Conservation (phyloP, 164 flowering plant genomes). For the Vitis cinerea region DNA sequence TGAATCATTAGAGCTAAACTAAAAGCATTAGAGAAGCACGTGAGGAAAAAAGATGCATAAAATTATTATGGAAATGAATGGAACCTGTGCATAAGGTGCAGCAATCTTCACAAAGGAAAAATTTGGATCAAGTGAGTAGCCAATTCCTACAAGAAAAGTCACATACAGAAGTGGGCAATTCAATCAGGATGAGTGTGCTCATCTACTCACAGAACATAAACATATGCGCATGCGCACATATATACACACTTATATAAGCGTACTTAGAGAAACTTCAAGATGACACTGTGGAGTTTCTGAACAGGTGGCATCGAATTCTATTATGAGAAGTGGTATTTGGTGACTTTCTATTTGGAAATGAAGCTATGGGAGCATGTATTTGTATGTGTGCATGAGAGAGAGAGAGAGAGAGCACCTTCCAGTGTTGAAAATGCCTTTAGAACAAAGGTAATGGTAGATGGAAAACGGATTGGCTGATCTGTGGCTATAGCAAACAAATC, state of each 20-base stretch:
- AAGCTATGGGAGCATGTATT: no score
- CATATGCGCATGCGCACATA: no score
- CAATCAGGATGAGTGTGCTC: no score
- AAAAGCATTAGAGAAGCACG: neutral
- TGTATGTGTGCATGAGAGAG: neutral
- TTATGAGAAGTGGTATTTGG: no score
- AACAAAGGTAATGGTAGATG: slow-evolving; percentile 90
- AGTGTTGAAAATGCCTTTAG: slow-evolving; percentile 92
- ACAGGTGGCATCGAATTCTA: no score
- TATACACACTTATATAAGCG: no score
- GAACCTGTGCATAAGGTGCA: slow-evolving; percentile 95
- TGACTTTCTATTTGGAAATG: no score
- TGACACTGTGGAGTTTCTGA: no score
- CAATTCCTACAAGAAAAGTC: slow-evolving; percentile 60
- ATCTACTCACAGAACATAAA: no score
- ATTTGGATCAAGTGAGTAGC: slow-evolving; percentile 71
- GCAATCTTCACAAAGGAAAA: slow-evolving; percentile 91
- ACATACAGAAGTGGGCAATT: slow-evolving; percentile 1
- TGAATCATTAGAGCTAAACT: slow-evolving; percentile 1
- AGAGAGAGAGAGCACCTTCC: slow-evolving; percentile 62
- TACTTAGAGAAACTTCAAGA: no score
- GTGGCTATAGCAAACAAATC: slow-evolving; percentile 93
- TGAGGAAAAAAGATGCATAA: no score
- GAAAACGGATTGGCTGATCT: slow-evolving; percentile 96
- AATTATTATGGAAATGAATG: slow-evolving; percentile 1